Percentiles rank a stretch among this genome's conserved stretches.
Evolutionary conservation across 371 early-diverging fungal species (phyloP).

Genomic region (Syncephalastrum contaminatum): DNA sequence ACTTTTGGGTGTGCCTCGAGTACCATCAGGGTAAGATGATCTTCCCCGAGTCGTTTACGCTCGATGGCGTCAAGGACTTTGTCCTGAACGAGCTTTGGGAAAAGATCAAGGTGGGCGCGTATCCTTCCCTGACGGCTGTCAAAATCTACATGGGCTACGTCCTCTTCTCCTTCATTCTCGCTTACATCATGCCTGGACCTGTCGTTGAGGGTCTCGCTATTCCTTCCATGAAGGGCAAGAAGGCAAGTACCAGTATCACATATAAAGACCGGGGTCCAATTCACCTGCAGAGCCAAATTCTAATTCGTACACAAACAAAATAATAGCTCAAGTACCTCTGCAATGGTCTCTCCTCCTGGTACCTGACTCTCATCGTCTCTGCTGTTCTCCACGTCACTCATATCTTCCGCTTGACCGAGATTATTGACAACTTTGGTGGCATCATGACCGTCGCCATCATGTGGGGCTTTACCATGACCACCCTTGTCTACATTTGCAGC

Average conservation of each 20-base stretch:
- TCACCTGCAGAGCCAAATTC: background rate
- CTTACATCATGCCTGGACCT: constrained; percentile 71
- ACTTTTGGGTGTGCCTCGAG: constrained; percentile 71
- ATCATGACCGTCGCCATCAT: constrained; percentile 61
- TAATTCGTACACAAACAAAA: background rate
- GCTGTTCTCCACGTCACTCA: constrained; percentile 50
- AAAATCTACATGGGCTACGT: constrained; percentile 63
- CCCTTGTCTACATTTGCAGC: constrained; percentile 38
- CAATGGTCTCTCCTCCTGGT: constrained; percentile 60
- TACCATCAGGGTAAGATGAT: constrained; percentile 62
- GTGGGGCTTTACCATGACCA: constrained; percentile 54
- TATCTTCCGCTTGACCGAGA: constrained; percentile 51
- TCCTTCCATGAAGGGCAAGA: constrained; percentile 61
- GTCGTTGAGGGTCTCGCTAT: constrained; percentile 67
- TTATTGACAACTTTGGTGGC: constrained; percentile 62
- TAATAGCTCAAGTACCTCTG: constrained; percentile 55
- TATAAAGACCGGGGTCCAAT: background rate
- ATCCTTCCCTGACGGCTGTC: constrained; percentile 54
- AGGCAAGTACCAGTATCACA: constrained; percentile 23
- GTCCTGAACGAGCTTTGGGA: constrained; percentile 45
- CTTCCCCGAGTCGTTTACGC: constrained; percentile 41
- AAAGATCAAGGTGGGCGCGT: constrained; percentile 41
- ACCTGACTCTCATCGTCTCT: constrained; percentile 45
- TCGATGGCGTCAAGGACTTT: constrained; percentile 37
- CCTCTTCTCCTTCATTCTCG: constrained; percentile 54